phyloP scores from a whole-genome alignment of 148 eudicot genomes.

The Suaeda aralocaspica region DNA sequence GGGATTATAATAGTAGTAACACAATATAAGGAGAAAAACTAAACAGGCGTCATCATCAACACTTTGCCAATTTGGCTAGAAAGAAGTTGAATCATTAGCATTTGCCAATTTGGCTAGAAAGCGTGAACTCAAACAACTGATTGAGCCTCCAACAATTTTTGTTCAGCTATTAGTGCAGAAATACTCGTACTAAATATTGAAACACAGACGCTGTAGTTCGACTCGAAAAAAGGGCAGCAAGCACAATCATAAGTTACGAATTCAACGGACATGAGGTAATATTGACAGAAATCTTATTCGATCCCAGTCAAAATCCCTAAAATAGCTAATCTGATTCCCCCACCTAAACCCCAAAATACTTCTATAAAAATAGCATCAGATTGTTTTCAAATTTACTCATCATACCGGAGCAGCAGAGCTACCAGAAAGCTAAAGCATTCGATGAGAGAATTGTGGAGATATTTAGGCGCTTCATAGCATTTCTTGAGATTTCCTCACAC shows the following conservation, averaged over 20 bases:
- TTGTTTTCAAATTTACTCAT: background rate
- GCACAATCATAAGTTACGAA: conserved; percentile 10
- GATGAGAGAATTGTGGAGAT: conserved; percentile 7
- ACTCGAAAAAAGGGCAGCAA: conserved; percentile 18
- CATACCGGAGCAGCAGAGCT: conserved; percentile 10
- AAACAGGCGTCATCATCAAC: too few relatives aligned
- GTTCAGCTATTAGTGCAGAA: background rate
- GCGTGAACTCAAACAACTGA: conserved; percentile 6
- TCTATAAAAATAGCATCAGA: conserved; percentile 17
- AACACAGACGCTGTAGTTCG: conserved; percentile 8
- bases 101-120: conserved; percentile 8
- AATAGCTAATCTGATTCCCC: conserved; percentile 10
- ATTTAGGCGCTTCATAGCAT: conserved; percentile 28
- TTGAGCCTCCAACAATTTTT: conserved; percentile 10
- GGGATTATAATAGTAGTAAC: too few relatives aligned
- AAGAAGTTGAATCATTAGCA: background rate
- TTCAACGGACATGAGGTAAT: conserved; percentile 4
- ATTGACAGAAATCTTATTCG: conserved; percentile 9
- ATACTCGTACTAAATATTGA: conserved; percentile 1
- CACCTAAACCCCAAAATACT: conserved; percentile 7
- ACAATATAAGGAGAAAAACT: too few relatives aligned
- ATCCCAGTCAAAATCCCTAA: conserved; percentile 16
- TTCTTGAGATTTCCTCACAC: conserved; percentile 48
- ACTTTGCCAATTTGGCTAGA: background rate
- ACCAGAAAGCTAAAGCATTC: conserved; percentile 5